These are phyloP conservation scores for Fusarium avenaceum DNA, from an alignment of 2,329 filamentous ascomycete genomes.

Conservation along the genomic window DNA sequence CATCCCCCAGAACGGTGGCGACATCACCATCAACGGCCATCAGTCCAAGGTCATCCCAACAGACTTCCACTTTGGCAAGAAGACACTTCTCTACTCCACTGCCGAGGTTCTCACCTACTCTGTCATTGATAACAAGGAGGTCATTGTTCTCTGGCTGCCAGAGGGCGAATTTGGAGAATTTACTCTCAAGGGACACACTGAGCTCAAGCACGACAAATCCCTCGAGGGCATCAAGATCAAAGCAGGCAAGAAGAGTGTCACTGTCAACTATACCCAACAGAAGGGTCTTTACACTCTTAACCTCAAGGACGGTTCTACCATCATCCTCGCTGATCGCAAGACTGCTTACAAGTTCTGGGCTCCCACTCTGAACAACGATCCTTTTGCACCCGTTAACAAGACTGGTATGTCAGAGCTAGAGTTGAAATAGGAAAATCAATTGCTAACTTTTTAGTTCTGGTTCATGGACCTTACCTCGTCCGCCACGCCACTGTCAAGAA, in stretches of 20 bases:
- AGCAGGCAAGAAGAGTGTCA: conserved; percentile 56
- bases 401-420: conserved; percentile 54
- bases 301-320: conserved; percentile 61
- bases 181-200: conserved; percentile 56
- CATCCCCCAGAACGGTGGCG: conserved; percentile 64
- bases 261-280: conserved; percentile 63
- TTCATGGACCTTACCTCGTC: conserved; percentile 67
- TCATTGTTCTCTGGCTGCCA: conserved; percentile 67
- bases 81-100: conserved; percentile 67
- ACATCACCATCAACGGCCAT: conserved; percentile 69
- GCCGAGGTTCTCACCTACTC: conserved; percentile 68
- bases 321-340: conserved; percentile 67
- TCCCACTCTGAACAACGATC: conserved; percentile 63
- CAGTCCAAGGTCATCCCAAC: conserved; percentile 73
- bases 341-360: conserved; percentile 70
- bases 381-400: conserved; percentile 59
- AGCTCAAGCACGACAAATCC: conserved; percentile 44
- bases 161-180: conserved; percentile 69
- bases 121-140: conserved; percentile 60
- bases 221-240: conserved; percentile 59
- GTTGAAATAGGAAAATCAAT: accelerated
- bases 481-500: conserved; percentile 58
- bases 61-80: conserved; percentile 67
- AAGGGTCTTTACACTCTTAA: conserved; percentile 63
- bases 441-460: conserved; percentile 56